Base-by-base conservation (phyloP, 2,329 filamentous ascomycete species). In the Penicillium concentricum region DNA sequence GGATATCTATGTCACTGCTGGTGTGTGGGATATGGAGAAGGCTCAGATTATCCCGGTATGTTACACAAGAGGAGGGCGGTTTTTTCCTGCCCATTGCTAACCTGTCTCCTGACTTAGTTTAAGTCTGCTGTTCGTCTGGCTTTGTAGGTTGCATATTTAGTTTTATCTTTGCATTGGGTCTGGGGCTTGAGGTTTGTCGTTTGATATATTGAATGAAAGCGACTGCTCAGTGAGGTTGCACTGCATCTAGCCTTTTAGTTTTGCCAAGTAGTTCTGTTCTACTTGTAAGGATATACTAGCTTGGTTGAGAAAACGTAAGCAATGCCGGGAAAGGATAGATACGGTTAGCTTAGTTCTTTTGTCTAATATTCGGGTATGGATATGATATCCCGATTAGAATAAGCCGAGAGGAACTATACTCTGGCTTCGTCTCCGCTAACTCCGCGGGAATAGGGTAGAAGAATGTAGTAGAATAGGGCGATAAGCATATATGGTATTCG, bases 11-110 rank as follows among this genome's bases (percentile, higher is more conserved):
- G 79, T 81, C 10, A 81, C 76, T 58, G 80, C 75, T 42, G 90
- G 87, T 0, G 91, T 95, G 9, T 96, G 92, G 92, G 90, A 96
- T 78, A 70, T 89, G 57, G 83, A 87, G 35, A 89, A 89, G 66
- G 84, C 72, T 61, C 66, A 76, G 67, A 72, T 79, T 56, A 72
- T 72, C 65, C 69, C 70, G 56, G 73, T 75, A 66, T 53, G 70
- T 71, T 42, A 13, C 0, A 5, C 20, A 10, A 10, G 6, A 13
- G 28, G 10, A 47, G 18, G 10, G 13, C 4, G 26, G 18, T 34
- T 34, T 28, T 2, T 12, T 20, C 5, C 8, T 32, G n/a, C 3
- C 34, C 10, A 5, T 37, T 59, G 54, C 56, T 57, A 42, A 61
- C 37, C 18, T 58, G 34, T 48, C 6, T 44, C n/a, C 5, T 49